These are phyloP conservation scores for Suhomyces prunicola DNA, from an alignment of 805 yeast genomes.

Conservation along the genomic window DNA sequence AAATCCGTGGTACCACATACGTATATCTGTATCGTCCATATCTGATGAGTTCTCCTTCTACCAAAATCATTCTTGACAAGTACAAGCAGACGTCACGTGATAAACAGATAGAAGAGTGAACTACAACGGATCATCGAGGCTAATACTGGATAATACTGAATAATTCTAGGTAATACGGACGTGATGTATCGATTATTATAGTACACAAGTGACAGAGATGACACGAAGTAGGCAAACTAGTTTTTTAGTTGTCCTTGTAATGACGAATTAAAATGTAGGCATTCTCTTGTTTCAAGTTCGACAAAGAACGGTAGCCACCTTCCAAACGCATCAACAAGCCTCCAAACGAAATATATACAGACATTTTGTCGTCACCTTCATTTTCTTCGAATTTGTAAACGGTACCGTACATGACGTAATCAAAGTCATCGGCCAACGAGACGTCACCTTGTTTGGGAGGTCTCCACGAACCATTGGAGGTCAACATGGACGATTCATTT, in stretches of 20 bases:
- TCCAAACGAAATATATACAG: constrained; percentile 93
- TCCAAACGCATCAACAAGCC: constrained; percentile 91
- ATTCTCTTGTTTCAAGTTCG: constrained; percentile 88
- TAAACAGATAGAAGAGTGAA: background rate
- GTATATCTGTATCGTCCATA: constrained; percentile 19
- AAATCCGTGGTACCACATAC: constrained; percentile 11
- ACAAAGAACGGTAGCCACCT: constrained; percentile 88
- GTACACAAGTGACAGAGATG: constrained; percentile 1
- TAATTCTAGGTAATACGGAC: background rate
- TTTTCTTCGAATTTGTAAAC: constrained; percentile 95
- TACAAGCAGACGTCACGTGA: background rate
- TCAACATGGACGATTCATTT: constrained; percentile 43
- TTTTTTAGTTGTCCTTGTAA: constrained; percentile 33
- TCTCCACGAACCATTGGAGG: constrained; percentile 67
- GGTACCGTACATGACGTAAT: constrained; percentile 97
- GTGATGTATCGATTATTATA: background rate
- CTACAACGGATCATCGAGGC: background rate
- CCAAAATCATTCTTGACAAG: background rate
- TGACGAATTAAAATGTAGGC: constrained; percentile 87
- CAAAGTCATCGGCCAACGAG: constrained; percentile 92
- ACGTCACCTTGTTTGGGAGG: constrained; percentile 82
- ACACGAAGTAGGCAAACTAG: background rate
- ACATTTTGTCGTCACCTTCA: constrained; percentile 59
- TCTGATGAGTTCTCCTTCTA: background rate
- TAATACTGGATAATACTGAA: background rate